Conservation (phyloP, 2,329 filamentous ascomycete genomes). For the Phialemonium atrogriseum region DNA sequence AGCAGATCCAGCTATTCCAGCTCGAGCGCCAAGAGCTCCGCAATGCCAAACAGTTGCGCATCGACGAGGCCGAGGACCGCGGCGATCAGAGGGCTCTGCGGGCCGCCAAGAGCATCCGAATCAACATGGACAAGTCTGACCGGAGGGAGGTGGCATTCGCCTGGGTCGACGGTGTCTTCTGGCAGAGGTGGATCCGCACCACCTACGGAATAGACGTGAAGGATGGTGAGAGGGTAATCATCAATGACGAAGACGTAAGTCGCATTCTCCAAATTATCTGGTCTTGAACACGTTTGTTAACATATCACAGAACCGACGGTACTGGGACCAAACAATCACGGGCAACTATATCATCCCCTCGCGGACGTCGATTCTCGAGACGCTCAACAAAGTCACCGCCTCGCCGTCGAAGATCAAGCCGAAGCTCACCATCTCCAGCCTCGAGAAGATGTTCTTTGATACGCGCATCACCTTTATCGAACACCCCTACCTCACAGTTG, state of each 20-base stretch:
- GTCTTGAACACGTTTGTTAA: constrained; percentile 22
- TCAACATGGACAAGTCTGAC: constrained; percentile 82
- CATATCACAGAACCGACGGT: constrained; percentile 65
- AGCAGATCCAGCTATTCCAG: constrained; percentile 85
- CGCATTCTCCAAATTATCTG: neutral
- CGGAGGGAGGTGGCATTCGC: constrained; percentile 89
- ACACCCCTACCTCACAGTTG: constrained; percentile 50
- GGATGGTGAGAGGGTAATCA: constrained; percentile 85
- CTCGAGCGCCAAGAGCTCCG: constrained; percentile 87
- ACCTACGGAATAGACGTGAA: constrained; percentile 87
- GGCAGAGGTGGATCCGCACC: constrained; percentile 94
- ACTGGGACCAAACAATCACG: constrained; percentile 88
- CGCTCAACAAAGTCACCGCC: constrained; percentile 61
- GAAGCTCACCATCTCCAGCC: constrained; percentile 66
- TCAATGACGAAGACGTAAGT: constrained; percentile 95
- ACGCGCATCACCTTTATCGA: constrained; percentile 49
- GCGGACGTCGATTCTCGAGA: constrained; percentile 85
- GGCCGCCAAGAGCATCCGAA: constrained; percentile 80
- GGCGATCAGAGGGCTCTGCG: constrained; percentile 81
- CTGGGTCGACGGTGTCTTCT: constrained; percentile 95
- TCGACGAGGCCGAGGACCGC: constrained; percentile 92
- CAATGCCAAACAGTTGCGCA: constrained; percentile 87
- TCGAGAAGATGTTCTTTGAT: constrained; percentile 66
- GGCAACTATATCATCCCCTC: constrained; percentile 86
- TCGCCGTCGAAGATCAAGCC: constrained; percentile 63